These are phyloP conservation scores for Herpetomonas muscarum DNA, from an alignment of 208 protist species.

Conservation along the genomic window DNA sequence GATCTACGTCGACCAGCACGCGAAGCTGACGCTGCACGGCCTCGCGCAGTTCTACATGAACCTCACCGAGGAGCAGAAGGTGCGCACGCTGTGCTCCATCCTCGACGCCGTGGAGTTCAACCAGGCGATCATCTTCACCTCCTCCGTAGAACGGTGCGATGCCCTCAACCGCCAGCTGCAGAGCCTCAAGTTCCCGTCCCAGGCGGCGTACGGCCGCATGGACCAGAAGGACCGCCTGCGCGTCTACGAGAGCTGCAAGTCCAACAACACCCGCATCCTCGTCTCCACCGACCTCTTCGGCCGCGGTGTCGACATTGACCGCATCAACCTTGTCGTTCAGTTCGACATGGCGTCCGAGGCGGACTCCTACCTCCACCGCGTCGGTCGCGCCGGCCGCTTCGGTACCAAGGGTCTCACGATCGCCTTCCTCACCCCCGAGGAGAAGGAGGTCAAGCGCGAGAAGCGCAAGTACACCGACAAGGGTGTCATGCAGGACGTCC, in stretches of 20 bases:
- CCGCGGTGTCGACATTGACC: constrained; percentile 99
- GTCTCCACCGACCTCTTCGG: constrained; percentile 99
- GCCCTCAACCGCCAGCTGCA: constrained; percentile 95
- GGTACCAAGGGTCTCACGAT: constrained; percentile 99
- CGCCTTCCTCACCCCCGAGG: constrained; percentile 95
- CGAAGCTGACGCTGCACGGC: constrained; percentile 99
- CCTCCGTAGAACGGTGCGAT: constrained; percentile 88
- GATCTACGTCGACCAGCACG: constrained; percentile 98
- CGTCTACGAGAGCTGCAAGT: constrained; percentile 97
- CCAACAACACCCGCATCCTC: constrained; percentile 97
- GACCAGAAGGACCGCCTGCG: constrained; percentile 90
- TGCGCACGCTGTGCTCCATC: constrained; percentile 96
- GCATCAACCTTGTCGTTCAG: constrained; percentile 99
- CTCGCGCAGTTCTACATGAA: constrained; percentile 99
- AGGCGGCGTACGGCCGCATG: constrained; percentile 95
- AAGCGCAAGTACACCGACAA: constrained; percentile 86
- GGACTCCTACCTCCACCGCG: constrained; percentile 99
- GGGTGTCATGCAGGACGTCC: constrained; percentile 94
- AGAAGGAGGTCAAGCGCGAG: constrained; percentile 89
- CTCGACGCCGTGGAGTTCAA: constrained; percentile 99
- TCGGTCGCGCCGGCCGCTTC: constrained; percentile 97
- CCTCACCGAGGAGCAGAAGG: constrained; percentile 97
- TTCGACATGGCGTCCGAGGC: constrained; percentile 98
- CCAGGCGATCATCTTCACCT: constrained; percentile 99
- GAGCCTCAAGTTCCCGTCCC: constrained; percentile 96